Base-by-base conservation (phyloP, 73 alveolate genomes). In the Paramecium primaurelia region DNA sequence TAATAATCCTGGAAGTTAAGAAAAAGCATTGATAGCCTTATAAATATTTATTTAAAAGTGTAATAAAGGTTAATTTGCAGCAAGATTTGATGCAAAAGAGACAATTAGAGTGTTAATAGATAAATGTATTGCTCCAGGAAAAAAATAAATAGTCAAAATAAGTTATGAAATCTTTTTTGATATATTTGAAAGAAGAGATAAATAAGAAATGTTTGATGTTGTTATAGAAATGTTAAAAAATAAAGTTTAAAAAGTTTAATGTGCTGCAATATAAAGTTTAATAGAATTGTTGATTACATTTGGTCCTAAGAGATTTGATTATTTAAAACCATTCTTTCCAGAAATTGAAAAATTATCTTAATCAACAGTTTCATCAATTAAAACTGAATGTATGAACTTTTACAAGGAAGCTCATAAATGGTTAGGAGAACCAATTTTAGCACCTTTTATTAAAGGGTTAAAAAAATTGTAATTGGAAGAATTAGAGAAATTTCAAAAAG, bases 1-100 rank as follows among this genome's bases (percentile, higher is more conserved):
- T 75, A 51, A 92, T n/a, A 96, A 96, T 73, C 97, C 98, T 16
- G 96, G 96, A 11, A 92, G 93, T 14, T 93, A 95, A 71, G 98
- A 96, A 71, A 93, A 95, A 44, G 96, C 96, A n/a, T 86, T 95
- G 36, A 93, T 92, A 25, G 95, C 94, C 8, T 44, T 95, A 16
- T 64, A 90, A 60, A 89, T 85, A 58, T 95, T 88, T 87, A 86
- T 95, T 38, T 77, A 84, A 4, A 88, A 73, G 93, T 83, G 59
- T 73, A 93, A 91, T 68, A 88, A 40, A 34, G 77, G 60, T 36
- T 59, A 64, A 86, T 93, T 28, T 30, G 59, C 22, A 86, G 80
- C 59, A 44, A 86, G 88, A 71, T 34, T 47, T 28, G 94, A 89
- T 89, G 88, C 86, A 71, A 88, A 85, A 88, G 95, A 86, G n/a